Evolutionary conservation across 306 rosid species (phyloP).

Genomic region (Echinosophora koreensis): DNA sequence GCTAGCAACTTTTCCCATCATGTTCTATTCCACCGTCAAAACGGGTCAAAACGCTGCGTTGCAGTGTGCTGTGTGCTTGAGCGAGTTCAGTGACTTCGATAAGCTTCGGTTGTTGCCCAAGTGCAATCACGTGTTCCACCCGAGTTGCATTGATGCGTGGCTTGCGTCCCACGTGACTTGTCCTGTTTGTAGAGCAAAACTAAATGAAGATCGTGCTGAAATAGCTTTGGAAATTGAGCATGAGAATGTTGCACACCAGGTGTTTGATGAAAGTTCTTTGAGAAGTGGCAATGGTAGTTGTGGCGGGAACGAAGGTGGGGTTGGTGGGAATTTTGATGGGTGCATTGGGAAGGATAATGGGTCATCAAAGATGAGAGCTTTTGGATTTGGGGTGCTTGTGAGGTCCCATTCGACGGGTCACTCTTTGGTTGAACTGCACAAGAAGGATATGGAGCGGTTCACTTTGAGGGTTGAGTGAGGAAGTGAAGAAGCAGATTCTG

Average conservation of each 20-base stretch:
- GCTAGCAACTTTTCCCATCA: slow-evolving; percentile 55
- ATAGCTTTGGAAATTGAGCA: not conserved
- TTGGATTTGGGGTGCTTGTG: slow-evolving; percentile 19
- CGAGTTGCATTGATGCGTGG: slow-evolving; percentile 64
- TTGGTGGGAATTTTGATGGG: not conserved
- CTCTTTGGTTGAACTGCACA: slow-evolving; percentile 44
- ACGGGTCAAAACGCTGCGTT: slow-evolving; percentile 42
- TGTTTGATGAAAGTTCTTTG: not conserved
- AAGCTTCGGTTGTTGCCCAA: slow-evolving; percentile 62
- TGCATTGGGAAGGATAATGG: slow-evolving; percentile 13
- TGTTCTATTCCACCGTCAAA: slow-evolving; percentile 56
- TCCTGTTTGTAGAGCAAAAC: slow-evolving; percentile 61
- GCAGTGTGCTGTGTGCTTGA: slow-evolving; percentile 70
- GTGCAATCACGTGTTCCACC: slow-evolving; percentile 70
- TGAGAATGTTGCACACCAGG: not conserved
- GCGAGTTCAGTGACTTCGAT: slow-evolving; percentile 57
- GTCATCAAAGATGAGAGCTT: not conserved
- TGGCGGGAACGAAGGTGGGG: not conserved
- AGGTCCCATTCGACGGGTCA: slow-evolving; percentile 75
- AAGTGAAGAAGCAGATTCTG: slow-evolving; percentile 49
- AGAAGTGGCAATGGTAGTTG: not conserved
- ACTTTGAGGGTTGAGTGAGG: slow-evolving; percentile 52
- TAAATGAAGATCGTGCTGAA: not conserved
- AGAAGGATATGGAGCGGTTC: slow-evolving; percentile 49
- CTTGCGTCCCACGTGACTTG: slow-evolving; percentile 63